Conservation (phyloP, 371 early-diverging fungal genomes). For the Mucor piriformis region DNA sequence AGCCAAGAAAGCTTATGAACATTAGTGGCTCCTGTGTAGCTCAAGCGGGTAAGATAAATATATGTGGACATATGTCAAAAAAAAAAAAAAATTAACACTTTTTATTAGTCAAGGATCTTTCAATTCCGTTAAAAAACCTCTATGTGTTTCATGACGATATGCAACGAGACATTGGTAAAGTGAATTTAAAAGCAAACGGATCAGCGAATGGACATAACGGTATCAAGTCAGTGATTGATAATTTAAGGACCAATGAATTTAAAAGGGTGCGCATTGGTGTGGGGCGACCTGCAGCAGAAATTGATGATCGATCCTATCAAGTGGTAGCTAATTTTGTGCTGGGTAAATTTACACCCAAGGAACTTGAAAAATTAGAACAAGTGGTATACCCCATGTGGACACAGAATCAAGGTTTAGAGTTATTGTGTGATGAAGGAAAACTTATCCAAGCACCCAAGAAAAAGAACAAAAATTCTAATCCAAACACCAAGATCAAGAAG, state of each 20-base stretch:
- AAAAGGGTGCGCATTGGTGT: slow-evolving; percentile 68
- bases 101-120: slow-evolving; percentile 40
- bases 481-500: slow-evolving; percentile 1
- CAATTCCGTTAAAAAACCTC: slow-evolving; percentile 41
- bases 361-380: slow-evolving; percentile 47
- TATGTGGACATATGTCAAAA: neutral
- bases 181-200: slow-evolving; percentile 65
- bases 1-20: slow-evolving; percentile 74
- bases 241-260: slow-evolving; percentile 58
- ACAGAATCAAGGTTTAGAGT: slow-evolving; percentile 16
- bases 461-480: slow-evolving; percentile 10
- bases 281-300: slow-evolving; percentile 55
- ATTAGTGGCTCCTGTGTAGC: slow-evolving; percentile 68
- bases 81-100: neutral
- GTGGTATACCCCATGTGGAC: slow-evolving; percentile 37
- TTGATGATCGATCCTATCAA: slow-evolving; percentile 41
- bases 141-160: slow-evolving; percentile 82
- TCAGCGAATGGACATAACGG: slow-evolving; percentile 79
- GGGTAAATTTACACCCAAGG: slow-evolving; percentile 49
- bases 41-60: slow-evolving; percentile 59
- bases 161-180: slow-evolving; percentile 67
- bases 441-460: slow-evolving; percentile 7
- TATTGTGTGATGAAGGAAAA: slow-evolving; percentile 20
- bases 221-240: slow-evolving; percentile 65
- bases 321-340: slow-evolving; percentile 65